phyloP scores from a whole-genome alignment of 2,329 filamentous ascomycete species.

The Clarireedia sp. region DNA sequence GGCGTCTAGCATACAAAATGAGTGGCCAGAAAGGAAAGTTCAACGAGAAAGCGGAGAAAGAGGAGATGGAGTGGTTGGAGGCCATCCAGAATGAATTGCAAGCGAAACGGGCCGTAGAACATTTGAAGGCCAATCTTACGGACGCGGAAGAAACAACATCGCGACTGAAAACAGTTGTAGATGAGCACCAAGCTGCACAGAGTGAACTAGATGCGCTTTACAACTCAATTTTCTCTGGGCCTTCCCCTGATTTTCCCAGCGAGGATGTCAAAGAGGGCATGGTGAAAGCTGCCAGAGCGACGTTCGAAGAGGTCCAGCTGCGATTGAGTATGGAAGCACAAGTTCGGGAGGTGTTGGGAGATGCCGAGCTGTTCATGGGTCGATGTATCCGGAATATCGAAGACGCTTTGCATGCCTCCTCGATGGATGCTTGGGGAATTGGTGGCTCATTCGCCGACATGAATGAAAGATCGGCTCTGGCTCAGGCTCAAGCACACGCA shows the following conservation, averaged over 20 bases:
- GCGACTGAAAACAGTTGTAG: conserved; percentile 33
- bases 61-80: conserved; percentile 47
- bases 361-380: conserved; percentile 33
- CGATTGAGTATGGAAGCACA: conserved; percentile 34
- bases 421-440: conserved; percentile 40
- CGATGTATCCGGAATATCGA: conserved; percentile 33
- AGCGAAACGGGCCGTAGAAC: conserved; percentile 24
- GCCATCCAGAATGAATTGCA: conserved; percentile 40
- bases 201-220: conserved; percentile 43
- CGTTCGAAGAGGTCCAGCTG: conserved; percentile 33
- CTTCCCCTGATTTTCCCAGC: conserved; percentile 42
- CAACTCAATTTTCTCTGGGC: conserved; percentile 42
- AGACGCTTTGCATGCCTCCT: conserved; percentile 35
- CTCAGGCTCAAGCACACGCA: conserved; percentile 46
- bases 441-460: conserved; percentile 27
- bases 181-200: conserved; percentile 36
- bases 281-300: conserved; percentile 29
- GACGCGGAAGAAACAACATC: conserved; percentile 32
- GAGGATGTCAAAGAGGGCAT: conserved; percentile 40
- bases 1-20: conserved; percentile 43
- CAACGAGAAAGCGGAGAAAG: conserved; percentile 39
- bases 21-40: conserved; percentile 41
- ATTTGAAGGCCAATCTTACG: conserved; percentile 33
- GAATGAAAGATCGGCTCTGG: conserved; percentile 31
- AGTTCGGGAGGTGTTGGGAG: conserved; percentile 33